A percentile compares a stretch with the other conserved stretches of the same genome.
Evolutionary conservation across 2,329 filamentous ascomycete genomes (phyloP).

Genomic region (Cladophialophora psammophila): DNA sequence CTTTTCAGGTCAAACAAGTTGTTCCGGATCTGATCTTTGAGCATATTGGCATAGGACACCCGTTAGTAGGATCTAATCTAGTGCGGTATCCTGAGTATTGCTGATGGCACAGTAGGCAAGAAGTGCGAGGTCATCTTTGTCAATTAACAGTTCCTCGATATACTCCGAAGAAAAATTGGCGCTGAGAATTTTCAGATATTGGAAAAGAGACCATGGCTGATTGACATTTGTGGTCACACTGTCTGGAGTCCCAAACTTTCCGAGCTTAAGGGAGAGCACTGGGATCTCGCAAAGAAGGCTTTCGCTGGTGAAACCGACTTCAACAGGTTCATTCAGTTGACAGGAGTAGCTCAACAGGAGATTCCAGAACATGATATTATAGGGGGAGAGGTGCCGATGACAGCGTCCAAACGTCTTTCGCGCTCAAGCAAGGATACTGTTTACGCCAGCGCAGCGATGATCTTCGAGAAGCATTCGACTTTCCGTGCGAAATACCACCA

Average conservation of each 20-base stretch:
- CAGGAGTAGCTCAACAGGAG: conserved; percentile 4
- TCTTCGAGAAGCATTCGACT: conserved; percentile 2
- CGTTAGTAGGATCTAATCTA: too few relatives aligned
- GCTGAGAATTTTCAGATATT: neutral
- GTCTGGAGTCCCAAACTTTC: neutral
- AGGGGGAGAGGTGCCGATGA: neutral
- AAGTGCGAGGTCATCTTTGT: too few relatives aligned
- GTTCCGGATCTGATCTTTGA: neutral
- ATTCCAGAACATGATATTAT: neutral
- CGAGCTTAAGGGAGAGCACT: neutral
- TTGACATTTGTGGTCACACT: neutral
- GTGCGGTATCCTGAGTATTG: too few relatives aligned
- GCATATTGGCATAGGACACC: neutral
- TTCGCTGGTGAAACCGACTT: neutral
- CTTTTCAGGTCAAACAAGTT: neutral
- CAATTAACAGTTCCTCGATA: neutral
- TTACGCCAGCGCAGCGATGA: neutral
- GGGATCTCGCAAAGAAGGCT: neutral
- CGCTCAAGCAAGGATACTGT: neutral
- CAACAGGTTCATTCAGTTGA: neutral
- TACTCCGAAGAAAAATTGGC: neutral
- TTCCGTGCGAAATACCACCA: neutral
- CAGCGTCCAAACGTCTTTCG: neutral
- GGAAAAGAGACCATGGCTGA: neutral
- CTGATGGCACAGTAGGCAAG: too few relatives aligned